Conservation (phyloP, 345 rosid genomes). For the Brassica nigra region DNA sequence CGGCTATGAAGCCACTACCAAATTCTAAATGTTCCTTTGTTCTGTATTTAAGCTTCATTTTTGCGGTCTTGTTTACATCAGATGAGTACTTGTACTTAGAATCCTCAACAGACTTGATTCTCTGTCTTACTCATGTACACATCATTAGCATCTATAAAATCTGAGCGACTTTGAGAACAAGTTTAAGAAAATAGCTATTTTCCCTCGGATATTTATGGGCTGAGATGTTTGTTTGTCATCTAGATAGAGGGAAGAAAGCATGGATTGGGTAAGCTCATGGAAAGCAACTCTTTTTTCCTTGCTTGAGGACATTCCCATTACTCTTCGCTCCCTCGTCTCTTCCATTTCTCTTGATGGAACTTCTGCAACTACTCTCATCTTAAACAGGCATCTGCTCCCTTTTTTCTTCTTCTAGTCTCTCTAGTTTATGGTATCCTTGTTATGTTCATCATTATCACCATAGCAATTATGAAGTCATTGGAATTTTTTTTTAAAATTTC, state of each 20-base stretch:
- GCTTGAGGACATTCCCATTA: conserved; percentile 70
- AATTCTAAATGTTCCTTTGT: no score
- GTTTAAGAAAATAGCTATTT: neutral
- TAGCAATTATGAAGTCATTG: conserved; percentile 1
- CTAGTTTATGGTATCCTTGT: neutral
- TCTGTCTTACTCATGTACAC: no score
- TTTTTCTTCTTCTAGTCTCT: neutral
- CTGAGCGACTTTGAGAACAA: neutral
- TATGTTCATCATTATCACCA: neutral
- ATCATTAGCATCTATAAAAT: neutral
- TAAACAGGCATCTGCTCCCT: conserved; percentile 57
- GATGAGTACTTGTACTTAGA: no score
- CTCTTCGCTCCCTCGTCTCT: conserved; percentile 56
- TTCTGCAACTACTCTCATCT: conserved; percentile 83
- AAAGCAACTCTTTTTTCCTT: conserved; percentile 62
- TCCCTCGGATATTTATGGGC: neutral
- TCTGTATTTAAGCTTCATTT: no score
- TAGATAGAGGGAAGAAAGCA: conserved; percentile 73
- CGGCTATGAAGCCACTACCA: no score
- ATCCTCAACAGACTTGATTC: no score
- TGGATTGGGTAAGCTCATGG: conserved; percentile 85
- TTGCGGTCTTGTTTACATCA: no score
- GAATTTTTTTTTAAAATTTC: neutral
- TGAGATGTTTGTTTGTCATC: conserved; percentile 50
- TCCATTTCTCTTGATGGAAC: conserved; percentile 90